Base-by-base conservation (phyloP, 495 filamentous ascomycete genomes). In the Penicillium ochrochloron region DNA sequence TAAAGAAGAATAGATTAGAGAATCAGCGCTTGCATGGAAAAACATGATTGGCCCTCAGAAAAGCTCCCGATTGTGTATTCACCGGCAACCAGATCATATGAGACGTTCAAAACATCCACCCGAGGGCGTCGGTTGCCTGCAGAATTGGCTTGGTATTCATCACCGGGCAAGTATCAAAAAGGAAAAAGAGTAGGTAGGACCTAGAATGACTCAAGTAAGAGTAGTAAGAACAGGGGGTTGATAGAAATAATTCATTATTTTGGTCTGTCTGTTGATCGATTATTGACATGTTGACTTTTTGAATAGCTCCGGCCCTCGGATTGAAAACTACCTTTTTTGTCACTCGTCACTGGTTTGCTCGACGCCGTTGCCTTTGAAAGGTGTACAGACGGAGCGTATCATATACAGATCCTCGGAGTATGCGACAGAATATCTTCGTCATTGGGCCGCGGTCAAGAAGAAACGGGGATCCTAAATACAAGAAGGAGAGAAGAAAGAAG, bases 271-370 rank as follows among this genome's bases (percentile, higher is more conserved):
- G 37, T 44, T 58, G 3, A 15, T 41, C 1, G 29, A 44, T 27
- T 42, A 44, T 41, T 15, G 12, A 44, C 33, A 41, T 5, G 42
- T 51, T 17, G 21, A 67, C 10, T 27, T 27, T 41, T 55, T 25
- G 21, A 51, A 52, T 9, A 56, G 29, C 57, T 48, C 12, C 58
- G 5, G 25, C 60, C 61, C 62, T 72, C 70, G 64, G 72, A 74
- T 78, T 78, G 75, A 78, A 78, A 78, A 78, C 75, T 78, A 78
- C 74, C 71, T 70, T 75, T 68, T 56, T 50, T 65, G 62, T 71
- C 72, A 71, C 75, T 78, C 74, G 61, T 78, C 75, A 78, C 54
- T 15, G 74, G 57, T 62, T 56, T 75, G 74, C 74, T 75, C 69
- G 34, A 78, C 75, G 65, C 65, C 72, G 75, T 75, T 76, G 64